These are phyloP conservation scores for Tulasnella sp. DNA, from an alignment of 768 basidiomycete genomes.

Conservation along the genomic window DNA sequence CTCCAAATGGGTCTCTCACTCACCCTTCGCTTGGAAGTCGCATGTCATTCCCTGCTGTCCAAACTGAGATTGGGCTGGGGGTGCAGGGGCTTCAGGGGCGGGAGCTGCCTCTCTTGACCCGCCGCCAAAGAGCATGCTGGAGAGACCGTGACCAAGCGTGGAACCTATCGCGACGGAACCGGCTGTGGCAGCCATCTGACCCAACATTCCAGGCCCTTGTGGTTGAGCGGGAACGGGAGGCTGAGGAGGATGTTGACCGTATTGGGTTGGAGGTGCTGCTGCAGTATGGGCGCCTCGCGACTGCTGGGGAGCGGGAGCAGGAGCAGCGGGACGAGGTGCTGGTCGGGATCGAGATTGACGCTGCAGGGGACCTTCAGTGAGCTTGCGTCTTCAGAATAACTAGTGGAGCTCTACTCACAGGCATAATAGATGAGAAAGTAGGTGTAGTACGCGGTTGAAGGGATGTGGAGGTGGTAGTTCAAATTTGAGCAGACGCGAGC, in stretches of 20 bases:
- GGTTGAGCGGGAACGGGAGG: slow-evolving; percentile 25
- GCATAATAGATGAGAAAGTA: slow-evolving; percentile 30
- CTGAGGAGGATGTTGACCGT: slow-evolving; percentile 31
- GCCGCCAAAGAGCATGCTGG: slow-evolving; percentile 81
- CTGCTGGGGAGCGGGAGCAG: slow-evolving; percentile 33
- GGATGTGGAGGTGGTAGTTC: background rate
- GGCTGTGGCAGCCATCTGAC: slow-evolving; percentile 83
- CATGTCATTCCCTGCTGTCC: slow-evolving; percentile 41
- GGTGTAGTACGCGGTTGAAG: slow-evolving; percentile 5
- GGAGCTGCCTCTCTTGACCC: slow-evolving; percentile 32
- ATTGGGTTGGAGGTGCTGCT: slow-evolving; percentile 17
- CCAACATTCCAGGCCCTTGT: slow-evolving; percentile 57
- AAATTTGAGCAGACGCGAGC: no score
- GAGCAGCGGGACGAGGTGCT: slow-evolving; percentile 34
- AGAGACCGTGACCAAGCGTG: slow-evolving; percentile 82
- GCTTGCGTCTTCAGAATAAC: slow-evolving; percentile 3
- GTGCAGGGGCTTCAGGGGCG: slow-evolving; percentile 33
- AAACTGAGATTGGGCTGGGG: no score
- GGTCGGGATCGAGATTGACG: slow-evolving; percentile 72
- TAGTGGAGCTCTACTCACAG: slow-evolving; percentile 32
- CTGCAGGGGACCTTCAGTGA: slow-evolving; percentile 29
- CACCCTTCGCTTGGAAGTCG: slow-evolving; percentile 74
- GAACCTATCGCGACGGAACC: slow-evolving; percentile 85
- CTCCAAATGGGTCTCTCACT: slow-evolving; percentile 14
- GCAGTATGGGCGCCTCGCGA: slow-evolving; percentile 18